Conservation (phyloP, 208 protist genomes). For the Balamuthia mandrillaris region DNA sequence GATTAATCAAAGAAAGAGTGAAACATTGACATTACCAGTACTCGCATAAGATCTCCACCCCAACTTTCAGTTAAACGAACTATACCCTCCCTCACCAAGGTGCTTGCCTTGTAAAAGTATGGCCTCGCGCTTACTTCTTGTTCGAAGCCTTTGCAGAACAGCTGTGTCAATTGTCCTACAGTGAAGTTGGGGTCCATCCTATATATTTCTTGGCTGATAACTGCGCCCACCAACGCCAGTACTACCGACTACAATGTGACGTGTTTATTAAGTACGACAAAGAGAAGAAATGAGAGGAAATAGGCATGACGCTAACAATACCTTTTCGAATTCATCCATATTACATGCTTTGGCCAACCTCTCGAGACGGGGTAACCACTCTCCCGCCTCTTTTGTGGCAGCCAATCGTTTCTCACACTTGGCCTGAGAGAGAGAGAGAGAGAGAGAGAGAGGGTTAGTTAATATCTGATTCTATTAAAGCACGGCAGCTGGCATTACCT, state of each 20-base stretch:
- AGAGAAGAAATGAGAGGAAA: too few species aligned
- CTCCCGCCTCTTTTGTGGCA: background rate
- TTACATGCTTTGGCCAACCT: background rate
- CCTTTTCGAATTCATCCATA: too few species aligned
- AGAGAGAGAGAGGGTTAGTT: background rate
- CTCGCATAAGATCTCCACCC: background rate
- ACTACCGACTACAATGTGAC: too few species aligned
- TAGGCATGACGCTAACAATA: too few species aligned
- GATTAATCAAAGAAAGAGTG: too few species aligned
- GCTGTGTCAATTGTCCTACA: too few species aligned
- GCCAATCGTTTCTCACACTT: background rate
- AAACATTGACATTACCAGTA: background rate
- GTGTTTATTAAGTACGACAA: too few species aligned
- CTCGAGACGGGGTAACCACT: slow-evolving; percentile 32
- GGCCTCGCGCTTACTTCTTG: background rate
- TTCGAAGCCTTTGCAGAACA: slow-evolving; percentile 21
- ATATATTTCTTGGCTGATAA: background rate
- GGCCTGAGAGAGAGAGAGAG: background rate
- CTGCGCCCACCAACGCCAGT: too few species aligned
- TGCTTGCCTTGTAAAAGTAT: slow-evolving; percentile 52
- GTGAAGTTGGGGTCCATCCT: background rate
- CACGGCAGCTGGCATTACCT: background rate
- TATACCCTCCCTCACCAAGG: slow-evolving; percentile 44
- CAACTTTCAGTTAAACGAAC: background rate
- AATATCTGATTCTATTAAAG: background rate